These are phyloP conservation scores for Exophiala oligosperma DNA, from an alignment of 2,329 filamentous ascomycete species.

Conservation along the genomic window DNA sequence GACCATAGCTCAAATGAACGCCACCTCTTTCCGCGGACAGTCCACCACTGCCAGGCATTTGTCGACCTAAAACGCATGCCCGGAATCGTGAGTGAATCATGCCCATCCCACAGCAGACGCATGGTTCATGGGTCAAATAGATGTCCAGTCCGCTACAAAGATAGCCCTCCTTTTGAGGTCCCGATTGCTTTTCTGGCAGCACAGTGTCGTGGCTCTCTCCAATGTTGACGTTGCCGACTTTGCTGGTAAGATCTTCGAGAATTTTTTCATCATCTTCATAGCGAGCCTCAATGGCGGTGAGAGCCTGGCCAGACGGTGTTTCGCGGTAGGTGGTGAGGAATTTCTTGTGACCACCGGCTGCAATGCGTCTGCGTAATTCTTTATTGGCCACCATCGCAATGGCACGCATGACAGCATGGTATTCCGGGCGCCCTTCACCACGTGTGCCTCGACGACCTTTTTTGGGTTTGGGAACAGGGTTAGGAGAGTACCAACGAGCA, in stretches of 20 bases:
- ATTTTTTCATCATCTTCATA: conserved; percentile 24
- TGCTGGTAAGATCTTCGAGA: conserved; percentile 17
- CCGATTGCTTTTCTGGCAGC: conserved; percentile 41
- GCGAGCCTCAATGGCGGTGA: conserved; percentile 26
- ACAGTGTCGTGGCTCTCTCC: background rate
- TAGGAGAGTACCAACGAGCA: conserved; percentile 35
- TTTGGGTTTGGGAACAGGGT: conserved; percentile 7
- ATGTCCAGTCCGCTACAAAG: conserved; percentile 91
- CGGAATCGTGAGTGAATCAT: conserved; percentile 92
- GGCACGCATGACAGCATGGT: conserved; percentile 49
- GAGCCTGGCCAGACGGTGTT: conserved; percentile 27
- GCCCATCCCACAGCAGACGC: conserved; percentile 95
- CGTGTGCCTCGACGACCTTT: conserved; percentile 10
- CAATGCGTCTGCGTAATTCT: conserved; percentile 35
- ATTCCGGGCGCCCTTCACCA: conserved; percentile 44
- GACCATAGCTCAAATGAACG: conserved; percentile 52
- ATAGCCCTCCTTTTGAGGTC: conserved; percentile 70
- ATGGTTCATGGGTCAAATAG: conserved; percentile 94
- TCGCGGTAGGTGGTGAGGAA: conserved; percentile 29
- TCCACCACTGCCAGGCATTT: conserved; percentile 79
- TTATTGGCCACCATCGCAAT: conserved; percentile 44
- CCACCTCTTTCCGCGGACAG: conserved; percentile 60
- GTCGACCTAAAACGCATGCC: conserved; percentile 74
- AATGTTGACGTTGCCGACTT: conserved; percentile 17
- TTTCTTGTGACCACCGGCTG: conserved; percentile 25